phyloP scores from a whole-genome alignment of 805 yeast genomes.

The Tetrapisispora iriomotensis region DNA sequence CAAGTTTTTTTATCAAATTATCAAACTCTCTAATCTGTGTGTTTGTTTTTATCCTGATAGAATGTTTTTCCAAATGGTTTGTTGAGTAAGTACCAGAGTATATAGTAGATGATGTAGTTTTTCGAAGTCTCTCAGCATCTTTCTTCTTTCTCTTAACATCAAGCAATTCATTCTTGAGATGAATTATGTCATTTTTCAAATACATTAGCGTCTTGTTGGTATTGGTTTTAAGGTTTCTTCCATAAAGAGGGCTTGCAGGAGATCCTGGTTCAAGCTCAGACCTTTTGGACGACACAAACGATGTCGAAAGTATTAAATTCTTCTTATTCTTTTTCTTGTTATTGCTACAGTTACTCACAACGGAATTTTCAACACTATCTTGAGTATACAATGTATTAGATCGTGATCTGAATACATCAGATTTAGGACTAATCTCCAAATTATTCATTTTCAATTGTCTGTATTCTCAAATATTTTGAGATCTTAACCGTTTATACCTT shows the following conservation, averaged over 20 bases:
- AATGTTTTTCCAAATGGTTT: constrained; percentile 29
- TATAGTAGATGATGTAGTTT: constrained; percentile 24
- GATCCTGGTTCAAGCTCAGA: constrained; percentile 17
- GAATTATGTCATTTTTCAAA: constrained; percentile 17
- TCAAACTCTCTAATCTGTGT: constrained; percentile 27
- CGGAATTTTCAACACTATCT: constrained; percentile 4
- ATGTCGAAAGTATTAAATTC: constrained; percentile 26
- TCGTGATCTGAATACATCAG: constrained; percentile 7
- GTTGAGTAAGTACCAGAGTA: constrained; percentile 29
- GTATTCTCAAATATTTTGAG: too few species aligned
- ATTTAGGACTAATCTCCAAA: constrained; percentile 6
- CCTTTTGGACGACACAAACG: constrained; percentile 26
- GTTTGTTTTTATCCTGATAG: constrained; percentile 26
- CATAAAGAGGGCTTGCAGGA: constrained; percentile 23
- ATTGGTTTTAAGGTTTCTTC: constrained; percentile 18
- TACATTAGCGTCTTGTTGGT: constrained; percentile 14
- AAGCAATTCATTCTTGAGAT: constrained; percentile 16
- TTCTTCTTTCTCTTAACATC: constrained; percentile 17
- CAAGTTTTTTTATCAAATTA: constrained; percentile 21
- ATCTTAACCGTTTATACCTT: too few species aligned
- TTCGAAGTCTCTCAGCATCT: constrained; percentile 18
- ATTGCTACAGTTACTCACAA: constrained; percentile 2
- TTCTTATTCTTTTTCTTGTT: constrained; percentile 15
- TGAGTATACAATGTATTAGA: constrained; percentile 9
- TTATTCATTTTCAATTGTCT: not conserved